A percentile compares a stretch with the other conserved stretches of the same genome.
phyloP scores from a whole-genome alignment of 495 filamentous ascomycete species.

The Thermothielavioides terrestris region DNA sequence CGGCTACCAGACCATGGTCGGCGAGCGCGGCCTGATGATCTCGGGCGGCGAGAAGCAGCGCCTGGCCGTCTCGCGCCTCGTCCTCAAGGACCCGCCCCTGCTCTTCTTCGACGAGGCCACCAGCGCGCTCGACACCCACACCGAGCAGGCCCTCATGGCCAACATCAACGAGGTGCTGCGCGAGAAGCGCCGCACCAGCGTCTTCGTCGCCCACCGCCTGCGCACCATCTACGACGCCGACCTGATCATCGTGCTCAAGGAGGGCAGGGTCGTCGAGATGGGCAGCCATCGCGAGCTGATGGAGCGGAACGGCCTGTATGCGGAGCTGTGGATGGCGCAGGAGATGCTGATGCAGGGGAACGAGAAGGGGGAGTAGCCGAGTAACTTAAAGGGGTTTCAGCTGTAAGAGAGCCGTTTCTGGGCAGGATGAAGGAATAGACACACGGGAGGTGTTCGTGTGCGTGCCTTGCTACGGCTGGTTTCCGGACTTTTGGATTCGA shows the following conservation, averaged over 20 bases:
- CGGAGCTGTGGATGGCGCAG: slow-evolving; percentile 66
- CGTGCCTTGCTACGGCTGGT: no score
- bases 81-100: slow-evolving; percentile 86
- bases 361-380: not conserved
- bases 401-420: no score
- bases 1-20: slow-evolving; percentile 86
- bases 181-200: slow-evolving; percentile 80
- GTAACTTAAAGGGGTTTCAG: no score
- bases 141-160: slow-evolving; percentile 80
- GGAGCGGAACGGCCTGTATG: slow-evolving; percentile 71
- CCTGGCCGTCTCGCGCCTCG: slow-evolving; percentile 73
- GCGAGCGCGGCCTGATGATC: slow-evolving; percentile 97
- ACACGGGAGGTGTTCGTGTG: no score
- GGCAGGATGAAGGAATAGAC: no score
- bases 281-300: slow-evolving; percentile 83
- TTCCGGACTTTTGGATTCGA: no score
- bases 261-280: slow-evolving; percentile 73
- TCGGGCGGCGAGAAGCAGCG: slow-evolving; percentile 95
- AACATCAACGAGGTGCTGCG: slow-evolving; percentile 92
- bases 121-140: slow-evolving; percentile 90
- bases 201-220: slow-evolving; percentile 88
- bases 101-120: slow-evolving; percentile 98
- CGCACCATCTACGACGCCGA: slow-evolving; percentile 93
- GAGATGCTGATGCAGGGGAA: slow-evolving; percentile 20
- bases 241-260: slow-evolving; percentile 82